Percentiles rank a stretch among this genome's conserved stretches.
These are phyloP conservation scores for Pseudogymnoascus sp. DNA, from an alignment of 2,329 filamentous ascomycete genomes.

Conservation along the genomic window DNA sequence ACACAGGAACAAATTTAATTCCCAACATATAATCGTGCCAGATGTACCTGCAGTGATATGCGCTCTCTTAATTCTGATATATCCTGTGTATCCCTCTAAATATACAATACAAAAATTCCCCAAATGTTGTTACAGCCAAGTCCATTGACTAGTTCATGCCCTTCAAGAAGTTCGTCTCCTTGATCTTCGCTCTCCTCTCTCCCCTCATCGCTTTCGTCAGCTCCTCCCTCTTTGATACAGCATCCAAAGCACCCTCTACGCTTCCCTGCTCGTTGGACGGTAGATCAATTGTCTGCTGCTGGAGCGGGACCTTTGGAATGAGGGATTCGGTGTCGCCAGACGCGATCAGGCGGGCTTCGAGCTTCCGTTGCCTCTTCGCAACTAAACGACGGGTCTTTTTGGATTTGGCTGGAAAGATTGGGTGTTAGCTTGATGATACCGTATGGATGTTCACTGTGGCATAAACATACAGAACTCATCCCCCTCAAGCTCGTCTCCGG, in stretches of 20 bases:
- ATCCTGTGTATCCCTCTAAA: background rate
- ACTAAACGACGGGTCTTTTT: constrained; percentile 71
- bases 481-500: constrained; percentile 37
- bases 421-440: background rate
- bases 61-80: background rate
- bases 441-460: background rate
- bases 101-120: background rate
- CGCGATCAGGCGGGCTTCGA: constrained; percentile 52
- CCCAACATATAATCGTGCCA: background rate
- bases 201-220: constrained; percentile 64
- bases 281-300: constrained; percentile 71
- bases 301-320: constrained; percentile 62
- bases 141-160: constrained; percentile 48
- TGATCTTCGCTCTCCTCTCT: constrained; percentile 68
- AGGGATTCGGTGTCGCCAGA: constrained; percentile 59
- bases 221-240: constrained; percentile 46
- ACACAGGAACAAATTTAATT: background rate
- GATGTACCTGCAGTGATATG: background rate
- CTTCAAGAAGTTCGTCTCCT: constrained; percentile 81
- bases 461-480: constrained; percentile 69
- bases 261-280: constrained; percentile 34
- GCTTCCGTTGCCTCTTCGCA: constrained; percentile 51
- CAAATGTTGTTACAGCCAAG: constrained; percentile 14
- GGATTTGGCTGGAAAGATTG: constrained; percentile 57
- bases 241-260: constrained; percentile 35